phyloP scores from a whole-genome alignment of 1,284 basidiomycete species.

The Melanopsichium pennsylvanicum region DNA sequence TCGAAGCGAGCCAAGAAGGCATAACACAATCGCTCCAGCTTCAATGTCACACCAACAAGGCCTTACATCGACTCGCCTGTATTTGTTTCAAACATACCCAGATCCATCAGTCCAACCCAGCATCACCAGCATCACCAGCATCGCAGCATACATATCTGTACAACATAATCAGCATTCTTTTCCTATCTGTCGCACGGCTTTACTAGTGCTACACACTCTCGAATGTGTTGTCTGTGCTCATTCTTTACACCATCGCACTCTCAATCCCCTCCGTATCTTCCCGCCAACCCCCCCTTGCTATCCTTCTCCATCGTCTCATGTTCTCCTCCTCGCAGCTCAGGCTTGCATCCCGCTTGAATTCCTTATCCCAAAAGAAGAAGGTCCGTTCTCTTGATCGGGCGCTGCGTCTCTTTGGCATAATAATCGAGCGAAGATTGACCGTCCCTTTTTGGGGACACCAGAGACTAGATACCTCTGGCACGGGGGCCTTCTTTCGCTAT shows the following conservation, averaged over 20 bases:
- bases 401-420: constrained; percentile 47
- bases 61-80: too few relatives aligned
- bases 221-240: too few relatives aligned
- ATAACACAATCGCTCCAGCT: too few relatives aligned
- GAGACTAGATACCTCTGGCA: constrained; percentile 47
- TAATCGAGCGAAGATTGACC: constrained; percentile 50
- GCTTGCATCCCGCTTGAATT: constrained; percentile 36
- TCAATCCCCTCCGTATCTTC: not conserved
- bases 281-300: not conserved
- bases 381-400: constrained; percentile 7
- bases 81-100: constrained; percentile 18
- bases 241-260: not conserved
- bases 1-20: constrained; percentile 29
- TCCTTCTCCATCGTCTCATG: not conserved
- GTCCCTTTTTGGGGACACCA: constrained; percentile 29
- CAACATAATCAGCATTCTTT: constrained; percentile 25
- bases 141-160: constrained; percentile 14
- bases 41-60: too few relatives aligned
- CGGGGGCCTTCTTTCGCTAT: constrained; percentile 53
- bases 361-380: constrained; percentile 54
- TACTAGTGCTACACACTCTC: too few relatives aligned
- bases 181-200: too few relatives aligned
- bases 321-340: not conserved
- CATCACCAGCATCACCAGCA: not conserved
- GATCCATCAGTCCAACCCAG: constrained; percentile 1